Evolutionary conservation across 139 green algal genomes (phyloP), one percentile per base, ranked within the genome.

Genomic region (Asterochloris sp.): DNA sequence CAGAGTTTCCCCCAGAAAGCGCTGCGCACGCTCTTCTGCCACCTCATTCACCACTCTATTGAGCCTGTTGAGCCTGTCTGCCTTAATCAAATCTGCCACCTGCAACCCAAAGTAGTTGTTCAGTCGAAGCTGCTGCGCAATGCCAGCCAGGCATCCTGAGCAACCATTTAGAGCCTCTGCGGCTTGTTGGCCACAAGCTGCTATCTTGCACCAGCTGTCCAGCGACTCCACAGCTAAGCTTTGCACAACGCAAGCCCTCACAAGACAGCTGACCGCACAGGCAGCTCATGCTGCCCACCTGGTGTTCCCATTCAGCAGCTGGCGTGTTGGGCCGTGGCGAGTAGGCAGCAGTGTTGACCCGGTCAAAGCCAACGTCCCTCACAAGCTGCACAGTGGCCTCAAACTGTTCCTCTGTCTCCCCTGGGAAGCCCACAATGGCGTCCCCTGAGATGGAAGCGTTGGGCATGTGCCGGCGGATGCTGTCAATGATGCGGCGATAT

Each of bases 391-490:
- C 88, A 17, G 96, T 99, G 54, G 86, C 73, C 81, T 93, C 69
- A 85, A 98, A 99, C 90, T 98, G 94, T 90, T 98, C 96, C 90
- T 99, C 89, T 90, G 90, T 89, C 82, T 89, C 86, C 77, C 93
- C 94, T 69, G 96, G 96, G 87, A 98, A 99, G n/a, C 96, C 96
- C 24, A 99, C 96, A 80, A 99, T 99, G 23, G 91, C 94, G 81
- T 99, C 96, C 6, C 96, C 94, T 75, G 86, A 95, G 83, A 99
- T 90, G 60, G 91, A 94, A 14, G 95, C 96, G 80, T 99, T 93
- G 0, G 96, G 96, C 95, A 99, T 99, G 89, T 97, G 93, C 15
- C 93, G 85, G 64, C 95, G 89, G 82, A 99, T 98, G 91, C 94
- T 97, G 90, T 98, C 82, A 29, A 98, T 95, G 86, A 99, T 98